Conservation (phyloP, 225 moss, liverwort and hornwort species). For the Marchantia paleacea region DNA sequence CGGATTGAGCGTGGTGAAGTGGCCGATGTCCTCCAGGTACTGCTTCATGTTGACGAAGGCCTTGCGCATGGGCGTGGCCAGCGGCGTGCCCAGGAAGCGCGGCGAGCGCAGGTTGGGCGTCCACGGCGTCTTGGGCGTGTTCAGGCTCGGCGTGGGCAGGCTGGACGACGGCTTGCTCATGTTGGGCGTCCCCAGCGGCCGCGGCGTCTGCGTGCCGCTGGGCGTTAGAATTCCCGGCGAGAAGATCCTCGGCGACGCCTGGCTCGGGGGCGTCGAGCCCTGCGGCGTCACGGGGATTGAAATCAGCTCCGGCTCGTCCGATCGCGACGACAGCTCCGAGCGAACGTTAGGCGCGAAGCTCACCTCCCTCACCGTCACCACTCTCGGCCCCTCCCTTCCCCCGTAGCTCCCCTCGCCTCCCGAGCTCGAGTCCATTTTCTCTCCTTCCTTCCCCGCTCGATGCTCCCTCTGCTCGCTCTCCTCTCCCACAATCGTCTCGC, state of each 20-base stretch:
- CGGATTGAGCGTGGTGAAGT: conserved; percentile 56
- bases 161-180: conserved; percentile 34
- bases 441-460: not conserved
- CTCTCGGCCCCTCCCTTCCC: conserved; percentile 30
- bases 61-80: conserved; percentile 37
- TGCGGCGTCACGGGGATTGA: conserved; percentile 49
- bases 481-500: too few relatives aligned
- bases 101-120: conserved; percentile 35
- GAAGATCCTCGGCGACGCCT: conserved; percentile 43
- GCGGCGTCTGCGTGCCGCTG: conserved; percentile 28
- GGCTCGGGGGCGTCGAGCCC: conserved; percentile 48
- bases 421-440: conserved; percentile 32
- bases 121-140: conserved; percentile 43
- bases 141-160: conserved; percentile 42
- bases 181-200: conserved; percentile 21
- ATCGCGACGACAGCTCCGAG: conserved; percentile 41
- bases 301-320: conserved; percentile 50
- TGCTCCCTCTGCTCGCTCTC: not conserved
- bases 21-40: conserved; percentile 52
- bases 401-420: conserved; percentile 24
- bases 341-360: conserved; percentile 45
- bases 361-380: conserved; percentile 45
- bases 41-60: conserved; percentile 49
- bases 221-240: conserved; percentile 47
- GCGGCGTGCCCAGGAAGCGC: conserved; percentile 24